phyloP scores from a whole-genome alignment of 495 filamentous ascomycete species.

The Penicillium robsamsonii region DNA sequence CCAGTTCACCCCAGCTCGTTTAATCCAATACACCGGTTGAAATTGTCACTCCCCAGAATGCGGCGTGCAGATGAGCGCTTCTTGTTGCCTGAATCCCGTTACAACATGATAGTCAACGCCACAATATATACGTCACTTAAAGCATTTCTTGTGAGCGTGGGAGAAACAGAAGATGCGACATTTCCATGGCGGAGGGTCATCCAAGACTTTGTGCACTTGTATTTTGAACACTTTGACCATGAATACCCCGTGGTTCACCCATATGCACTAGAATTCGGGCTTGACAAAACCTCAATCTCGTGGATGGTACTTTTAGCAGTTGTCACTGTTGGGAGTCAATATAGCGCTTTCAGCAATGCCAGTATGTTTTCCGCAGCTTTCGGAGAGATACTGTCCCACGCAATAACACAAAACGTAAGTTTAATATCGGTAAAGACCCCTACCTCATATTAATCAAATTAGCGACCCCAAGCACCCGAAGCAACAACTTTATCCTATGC shows the following conservation, averaged over 20 bases:
- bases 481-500: slow-evolving; percentile 1
- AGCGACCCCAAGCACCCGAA: slow-evolving; percentile 2
- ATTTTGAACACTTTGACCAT: slow-evolving; percentile 2
- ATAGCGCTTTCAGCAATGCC: neutral
- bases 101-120: neutral
- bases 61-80: neutral
- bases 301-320: slow-evolving; percentile 4
- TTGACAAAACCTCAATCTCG: neutral
- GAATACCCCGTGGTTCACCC: neutral
- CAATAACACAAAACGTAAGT: slow-evolving; percentile 5
- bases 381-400: neutral
- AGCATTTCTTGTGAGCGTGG: neutral
- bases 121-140: neutral
- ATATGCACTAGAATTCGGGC: neutral
- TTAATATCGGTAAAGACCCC: too few relatives aligned
- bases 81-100: neutral
- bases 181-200: neutral
- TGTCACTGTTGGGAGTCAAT: neutral
- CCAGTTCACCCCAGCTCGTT: neutral
- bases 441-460: neutral
- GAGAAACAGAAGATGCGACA: neutral
- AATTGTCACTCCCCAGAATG: neutral
- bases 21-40: neutral
- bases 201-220: slow-evolving; percentile 3
- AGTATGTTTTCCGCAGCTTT: neutral